A percentile compares a stretch with the other conserved stretches of the same genome.
phyloP scores from a whole-genome alignment of 805 yeast species.

The Saccharomycopsis sp. region DNA sequence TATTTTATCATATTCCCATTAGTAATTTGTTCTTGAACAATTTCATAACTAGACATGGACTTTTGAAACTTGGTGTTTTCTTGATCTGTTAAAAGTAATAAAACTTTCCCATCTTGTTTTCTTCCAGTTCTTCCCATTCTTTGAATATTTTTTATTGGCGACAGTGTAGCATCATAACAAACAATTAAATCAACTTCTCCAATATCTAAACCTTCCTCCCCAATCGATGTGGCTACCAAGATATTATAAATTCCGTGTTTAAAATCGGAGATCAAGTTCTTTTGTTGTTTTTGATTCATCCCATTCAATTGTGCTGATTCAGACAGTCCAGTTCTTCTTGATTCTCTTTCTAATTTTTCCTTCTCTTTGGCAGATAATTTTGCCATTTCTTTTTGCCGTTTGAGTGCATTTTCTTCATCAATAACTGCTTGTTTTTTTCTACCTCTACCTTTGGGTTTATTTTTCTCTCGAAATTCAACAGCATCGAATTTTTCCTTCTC shows the following conservation, averaged over 20 bases:
- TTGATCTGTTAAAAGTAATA: constrained; percentile 62
- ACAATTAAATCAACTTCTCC: constrained; percentile 95
- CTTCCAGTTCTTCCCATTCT: constrained; percentile 99
- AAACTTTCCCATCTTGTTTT: constrained; percentile 77
- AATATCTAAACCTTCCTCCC: constrained; percentile 97
- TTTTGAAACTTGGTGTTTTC: constrained; percentile 73
- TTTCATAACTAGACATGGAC: constrained; percentile 75
- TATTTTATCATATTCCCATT: constrained; percentile 34
- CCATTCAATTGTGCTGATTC: constrained; percentile 72
- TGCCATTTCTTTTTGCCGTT: constrained; percentile 22
- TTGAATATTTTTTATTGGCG: constrained; percentile 89
- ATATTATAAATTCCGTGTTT: constrained; percentile 65
- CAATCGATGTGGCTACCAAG: constrained; percentile 91
- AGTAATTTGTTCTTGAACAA: constrained; percentile 62
- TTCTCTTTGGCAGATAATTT: constrained; percentile 20
- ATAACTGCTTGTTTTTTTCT: constrained; percentile 23
- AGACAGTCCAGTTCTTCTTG: constrained; percentile 47
- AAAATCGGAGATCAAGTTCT: constrained; percentile 64
- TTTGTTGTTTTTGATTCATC: constrained; percentile 86
- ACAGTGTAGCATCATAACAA: constrained; percentile 86
- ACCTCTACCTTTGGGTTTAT: constrained; percentile 35
- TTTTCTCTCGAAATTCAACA: constrained; percentile 33
- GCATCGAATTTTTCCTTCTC: constrained; percentile 64
- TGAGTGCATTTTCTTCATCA: constrained; percentile 24
- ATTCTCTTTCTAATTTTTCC: constrained; percentile 25